Base-by-base conservation (phyloP, 768 basidiomycete species). In the Artomyces pyxidatus region DNA sequence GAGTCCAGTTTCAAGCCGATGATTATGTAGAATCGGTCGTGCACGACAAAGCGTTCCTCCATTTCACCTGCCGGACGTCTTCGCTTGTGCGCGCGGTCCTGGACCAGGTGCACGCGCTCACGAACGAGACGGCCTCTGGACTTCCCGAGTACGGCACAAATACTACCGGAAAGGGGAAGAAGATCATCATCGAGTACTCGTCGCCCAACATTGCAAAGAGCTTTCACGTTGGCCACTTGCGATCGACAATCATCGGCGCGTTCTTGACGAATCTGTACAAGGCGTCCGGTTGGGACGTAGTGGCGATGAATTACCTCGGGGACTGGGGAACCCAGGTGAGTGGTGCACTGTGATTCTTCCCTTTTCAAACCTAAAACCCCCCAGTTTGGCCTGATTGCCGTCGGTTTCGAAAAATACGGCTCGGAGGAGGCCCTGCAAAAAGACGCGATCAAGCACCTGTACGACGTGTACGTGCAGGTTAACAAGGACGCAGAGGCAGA, bases 241-340 rank as follows among this genome's bases (percentile, higher is more conserved):
- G 95, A 32, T 93, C 90, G 47, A 99, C 95, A n/a, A 99, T 99
- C 65, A 95, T 98, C 61, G 95, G 95, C n/a, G 85, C 89, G 0
- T 96, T 96, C 71, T 67, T 97, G 50, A 73, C 79, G 9, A 97
- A 97, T 67, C 59, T 97, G 37, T 95, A 98, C 73, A 85, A 83
- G 61, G 77, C 89, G 6, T 90, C 85, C 59, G 94, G 95, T 14
- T 98, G 91, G 93, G 78, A 91, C 6, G 92, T 94, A n/a, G 66
- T 78, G 30, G 77, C 86, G 2, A 71, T 97, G 67, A 99, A 99
- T 64, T 99, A 99, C 64, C 77, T 97, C 14, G 95, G 95, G 2
- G 95, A 97, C 62, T 98, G 94, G 95, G 95, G 95, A 21, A 97
- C 93, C 37, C 95, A 97, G 77, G 93, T 91, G 32, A 63, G 74